Conservation (phyloP, 2,329 filamentous ascomycete species). For the Aspergillus novofumigatus region DNA sequence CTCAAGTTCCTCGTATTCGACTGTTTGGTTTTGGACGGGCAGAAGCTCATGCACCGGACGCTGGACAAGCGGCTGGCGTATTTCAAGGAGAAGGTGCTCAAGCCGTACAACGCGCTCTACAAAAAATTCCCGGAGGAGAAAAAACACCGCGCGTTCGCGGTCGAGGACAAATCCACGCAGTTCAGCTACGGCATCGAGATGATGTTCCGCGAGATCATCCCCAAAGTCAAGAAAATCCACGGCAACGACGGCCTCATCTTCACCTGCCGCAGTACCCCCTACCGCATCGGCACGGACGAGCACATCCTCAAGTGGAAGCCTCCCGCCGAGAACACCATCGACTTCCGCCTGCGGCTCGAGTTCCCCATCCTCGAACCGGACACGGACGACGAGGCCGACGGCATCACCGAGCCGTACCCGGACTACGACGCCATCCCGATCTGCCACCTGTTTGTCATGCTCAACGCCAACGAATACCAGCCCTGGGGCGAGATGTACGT, state of each 20-base stretch:
- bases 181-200: slow-evolving; percentile 82
- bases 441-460: slow-evolving; percentile 68
- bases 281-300: slow-evolving; percentile 84
- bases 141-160: slow-evolving; percentile 67
- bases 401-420: slow-evolving; percentile 57
- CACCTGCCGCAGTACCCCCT: slow-evolving; percentile 83
- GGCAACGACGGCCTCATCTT: slow-evolving; percentile 97
- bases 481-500: slow-evolving; percentile 66
- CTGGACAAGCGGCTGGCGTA: slow-evolving; percentile 87
- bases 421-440: slow-evolving; percentile 78
- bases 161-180: slow-evolving; percentile 87
- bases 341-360: slow-evolving; percentile 75
- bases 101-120: slow-evolving; percentile 69
- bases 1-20: slow-evolving; percentile 91
- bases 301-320: slow-evolving; percentile 99
- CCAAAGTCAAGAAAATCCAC: slow-evolving; percentile 67
- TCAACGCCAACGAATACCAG: slow-evolving; percentile 62
- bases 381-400: slow-evolving; percentile 63
- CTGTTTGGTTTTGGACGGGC: slow-evolving; percentile 75
- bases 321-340: slow-evolving; percentile 88
- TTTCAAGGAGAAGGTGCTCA: slow-evolving; percentile 73
- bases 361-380: slow-evolving; percentile 71
- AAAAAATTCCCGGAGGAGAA: slow-evolving; percentile 71
- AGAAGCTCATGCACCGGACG: slow-evolving; percentile 70
- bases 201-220: slow-evolving; percentile 87